A percentile compares a stretch with the other conserved stretches of the same genome.
Evolutionary conservation across 108 stramenopile genomes (phyloP).

Genomic region (Skeletonema marinoi): DNA sequence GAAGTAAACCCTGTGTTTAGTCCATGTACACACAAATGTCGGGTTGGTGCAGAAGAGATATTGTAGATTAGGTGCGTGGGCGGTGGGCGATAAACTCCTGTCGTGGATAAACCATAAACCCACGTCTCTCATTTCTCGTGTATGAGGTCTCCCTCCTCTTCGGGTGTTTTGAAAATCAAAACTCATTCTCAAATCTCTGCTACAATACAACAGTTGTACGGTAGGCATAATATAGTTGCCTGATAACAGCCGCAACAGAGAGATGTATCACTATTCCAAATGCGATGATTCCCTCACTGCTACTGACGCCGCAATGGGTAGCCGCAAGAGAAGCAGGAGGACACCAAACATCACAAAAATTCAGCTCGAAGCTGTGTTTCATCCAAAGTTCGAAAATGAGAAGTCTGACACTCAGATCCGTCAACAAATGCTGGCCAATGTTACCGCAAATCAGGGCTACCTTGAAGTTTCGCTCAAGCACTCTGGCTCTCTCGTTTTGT

Average conservation of each 20-base stretch:
- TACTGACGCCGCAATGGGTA: neutral
- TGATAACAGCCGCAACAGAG: neutral
- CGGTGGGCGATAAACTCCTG: too few relatives aligned
- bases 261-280: neutral
- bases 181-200: too few relatives aligned
- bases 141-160: too few relatives aligned
- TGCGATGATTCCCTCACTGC: neutral
- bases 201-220: too few relatives aligned
- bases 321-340: neutral
- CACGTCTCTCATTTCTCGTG: too few relatives aligned
- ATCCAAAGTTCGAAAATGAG: slow-evolving; percentile 92
- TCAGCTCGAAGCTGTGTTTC: slow-evolving; percentile 79
- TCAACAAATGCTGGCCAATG: slow-evolving; percentile 57
- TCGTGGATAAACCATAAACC: too few relatives aligned
- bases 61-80: too few relatives aligned
- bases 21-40: too few relatives aligned
- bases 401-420: slow-evolving; percentile 54
- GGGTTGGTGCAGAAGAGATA: too few relatives aligned
- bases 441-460: slow-evolving; percentile 52
- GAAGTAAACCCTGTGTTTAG: too few relatives aligned
- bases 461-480: slow-evolving; percentile 88
- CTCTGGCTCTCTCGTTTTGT: slow-evolving; percentile 87
- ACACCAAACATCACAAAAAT: neutral
- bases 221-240: neutral
- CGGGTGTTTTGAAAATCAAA: too few relatives aligned